These are phyloP conservation scores for Wickerhamiella slavikovae DNA, from an alignment of 805 yeast genomes.

Conservation along the genomic window DNA sequence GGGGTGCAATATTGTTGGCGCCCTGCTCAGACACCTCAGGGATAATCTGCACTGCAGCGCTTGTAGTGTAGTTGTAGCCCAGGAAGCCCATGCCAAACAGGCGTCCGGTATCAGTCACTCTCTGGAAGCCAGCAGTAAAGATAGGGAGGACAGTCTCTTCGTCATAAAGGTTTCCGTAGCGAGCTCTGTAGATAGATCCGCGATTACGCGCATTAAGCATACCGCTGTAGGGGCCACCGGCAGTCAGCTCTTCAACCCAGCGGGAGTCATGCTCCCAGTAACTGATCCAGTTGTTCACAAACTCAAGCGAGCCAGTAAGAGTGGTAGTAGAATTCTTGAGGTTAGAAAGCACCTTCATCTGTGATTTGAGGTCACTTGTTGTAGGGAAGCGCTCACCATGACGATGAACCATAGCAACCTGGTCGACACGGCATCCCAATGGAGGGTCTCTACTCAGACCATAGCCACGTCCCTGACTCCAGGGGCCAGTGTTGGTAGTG, in stretches of 20 bases:
- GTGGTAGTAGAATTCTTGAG: conserved; percentile 3
- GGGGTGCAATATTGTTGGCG: conserved; percentile 38
- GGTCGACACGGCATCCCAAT: conserved; percentile 25
- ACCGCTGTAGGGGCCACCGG: conserved; percentile 27
- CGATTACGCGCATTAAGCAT: conserved; percentile 23
- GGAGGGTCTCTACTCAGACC: conserved; percentile 31
- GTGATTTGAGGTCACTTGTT: conserved; percentile 6
- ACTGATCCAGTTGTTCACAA: conserved; percentile 8
- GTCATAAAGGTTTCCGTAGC: conserved; percentile 24
- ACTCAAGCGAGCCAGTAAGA: conserved; percentile 8
- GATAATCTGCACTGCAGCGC: conserved; percentile 21
- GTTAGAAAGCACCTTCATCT: conserved; percentile 3
- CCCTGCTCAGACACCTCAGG: conserved; percentile 30
- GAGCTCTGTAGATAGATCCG: conserved; percentile 25
- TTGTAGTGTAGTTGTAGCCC: conserved; percentile 22
- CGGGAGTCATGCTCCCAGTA: conserved; percentile 18
- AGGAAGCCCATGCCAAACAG: conserved; percentile 42
- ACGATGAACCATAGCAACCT: conserved; percentile 29
- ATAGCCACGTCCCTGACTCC: conserved; percentile 24
- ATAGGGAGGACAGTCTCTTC: conserved; percentile 22
- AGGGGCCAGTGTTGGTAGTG: conserved; percentile 35
- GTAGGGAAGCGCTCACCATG: conserved; percentile 34
- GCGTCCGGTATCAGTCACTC: conserved; percentile 29
- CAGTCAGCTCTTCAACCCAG: conserved; percentile 23
- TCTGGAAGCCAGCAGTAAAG: conserved; percentile 16